Percentiles rank a stretch among this genome's conserved stretches.
Conservation (phyloP, 352 stramenopile genomes). For the Aphanomyces invadans region DNA sequence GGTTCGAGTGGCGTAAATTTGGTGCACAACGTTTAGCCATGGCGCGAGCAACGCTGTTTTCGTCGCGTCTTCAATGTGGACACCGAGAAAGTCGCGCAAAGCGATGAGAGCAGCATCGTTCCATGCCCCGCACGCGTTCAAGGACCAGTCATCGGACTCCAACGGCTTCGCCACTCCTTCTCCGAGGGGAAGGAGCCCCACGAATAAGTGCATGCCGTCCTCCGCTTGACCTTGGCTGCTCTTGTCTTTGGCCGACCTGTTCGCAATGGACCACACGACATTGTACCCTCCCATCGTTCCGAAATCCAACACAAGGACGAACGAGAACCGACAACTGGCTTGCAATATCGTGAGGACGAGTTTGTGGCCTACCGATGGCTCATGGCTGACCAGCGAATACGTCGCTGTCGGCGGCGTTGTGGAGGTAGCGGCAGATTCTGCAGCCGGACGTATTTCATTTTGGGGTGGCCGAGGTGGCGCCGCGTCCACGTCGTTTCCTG, state of each 20-base stretch:
- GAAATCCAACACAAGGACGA: slow-evolving; percentile 62
- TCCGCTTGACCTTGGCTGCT: slow-evolving; percentile 12
- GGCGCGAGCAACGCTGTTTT: slow-evolving; percentile 60
- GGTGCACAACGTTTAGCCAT: slow-evolving; percentile 31
- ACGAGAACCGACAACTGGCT: slow-evolving; percentile 49
- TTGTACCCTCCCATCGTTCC: slow-evolving; percentile 52
- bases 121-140: slow-evolving; percentile 40
- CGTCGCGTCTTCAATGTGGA: slow-evolving; percentile 43
- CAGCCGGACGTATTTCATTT: neutral
- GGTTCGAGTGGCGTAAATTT: slow-evolving; percentile 65
- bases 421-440: slow-evolving; percentile 6
- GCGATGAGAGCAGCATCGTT: slow-evolving; percentile 56
- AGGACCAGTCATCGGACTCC: slow-evolving; percentile 35
- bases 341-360: slow-evolving; percentile 50
- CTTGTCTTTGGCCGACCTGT: slow-evolving; percentile 39
- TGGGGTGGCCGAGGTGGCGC: slow-evolving; percentile 19
- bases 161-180: slow-evolving; percentile 35
- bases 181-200: slow-evolving; percentile 48
- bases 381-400: slow-evolving; percentile 39
- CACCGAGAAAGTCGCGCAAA: slow-evolving; percentile 49
- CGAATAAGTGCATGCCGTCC: slow-evolving; percentile 39
- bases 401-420: neutral
- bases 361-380: slow-evolving; percentile 44
- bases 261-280: slow-evolving; percentile 39
- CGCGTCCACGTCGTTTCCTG: no score